Evolutionary conservation across 176 grass and related monocot genomes (phyloP), one percentile per base, ranked within the genome.

Genomic region (Musa acuminata): DNA sequence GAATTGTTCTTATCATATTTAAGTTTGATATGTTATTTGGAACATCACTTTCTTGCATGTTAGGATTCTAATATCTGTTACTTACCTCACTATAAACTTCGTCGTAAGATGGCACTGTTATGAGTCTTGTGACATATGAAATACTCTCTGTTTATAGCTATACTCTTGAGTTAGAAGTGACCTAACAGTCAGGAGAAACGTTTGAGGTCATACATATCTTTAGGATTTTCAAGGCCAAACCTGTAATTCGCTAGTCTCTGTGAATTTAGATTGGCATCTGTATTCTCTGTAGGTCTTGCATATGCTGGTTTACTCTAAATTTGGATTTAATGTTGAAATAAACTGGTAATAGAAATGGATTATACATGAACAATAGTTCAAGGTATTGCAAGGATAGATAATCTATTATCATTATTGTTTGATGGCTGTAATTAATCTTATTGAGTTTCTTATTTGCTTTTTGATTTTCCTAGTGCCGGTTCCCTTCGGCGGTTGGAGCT

Each of bases 401-500:
- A 35, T 35, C 13, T 29, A 8, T 63, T 76, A 14, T 62, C 25
- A 35, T 35, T 64, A 20, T 60, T 70, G 65, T 52, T 79, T 23
- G 22, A 53, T 53, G 11, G 21, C 43, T 43, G 12, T 59, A 50
- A 57, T 1, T 51, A 3, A 12, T 10, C 29, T 6, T 49, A 2
- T 26, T 72, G 13, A 13, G 8, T 72, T 2, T 5, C 67, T 50
- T 10, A 14, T 75, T 54, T 75, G 59, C 1, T 77, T 70, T 51
- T 81, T 4, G 16, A 49, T 52, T 82, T 52, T 21, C 17, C 25
- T 25, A 99, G 96, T 50, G 91, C 90, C 10, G 75, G 82, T 25
- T 82, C 91, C 19, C 82, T 99, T 19, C 80, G 81, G 75, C 87
- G 80, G 1, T 59, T 99, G 68, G 96, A 99, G 86, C 84, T 99